Percentiles rank a stretch among this genome's conserved stretches.
Evolutionary conservation across 305 asterid genomes (phyloP).

Genomic region (Withania somnifera): DNA sequence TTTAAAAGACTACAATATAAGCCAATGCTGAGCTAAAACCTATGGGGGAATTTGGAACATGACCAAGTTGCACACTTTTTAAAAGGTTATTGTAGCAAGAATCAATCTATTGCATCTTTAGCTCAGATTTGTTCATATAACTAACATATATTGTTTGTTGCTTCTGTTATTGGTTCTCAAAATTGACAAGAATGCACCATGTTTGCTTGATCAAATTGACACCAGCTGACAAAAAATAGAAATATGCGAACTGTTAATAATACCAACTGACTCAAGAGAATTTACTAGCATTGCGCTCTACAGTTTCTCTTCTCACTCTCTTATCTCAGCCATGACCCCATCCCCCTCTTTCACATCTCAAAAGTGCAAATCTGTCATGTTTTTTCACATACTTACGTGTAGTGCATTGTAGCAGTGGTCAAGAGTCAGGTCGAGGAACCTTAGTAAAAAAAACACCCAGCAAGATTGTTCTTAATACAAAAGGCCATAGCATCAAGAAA

Average conservation of each 20-base stretch:
- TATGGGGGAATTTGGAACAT: background rate
- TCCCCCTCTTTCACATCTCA: background rate
- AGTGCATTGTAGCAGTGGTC: background rate
- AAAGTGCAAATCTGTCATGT: background rate
- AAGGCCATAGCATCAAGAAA: background rate
- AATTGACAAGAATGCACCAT: background rate
- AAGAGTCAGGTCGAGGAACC: background rate
- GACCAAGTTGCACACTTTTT: background rate
- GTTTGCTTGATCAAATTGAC: background rate
- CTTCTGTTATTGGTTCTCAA: background rate
- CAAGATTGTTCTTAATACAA: background rate
- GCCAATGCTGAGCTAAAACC: background rate
- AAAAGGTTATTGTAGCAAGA: background rate
- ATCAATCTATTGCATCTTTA: background rate
- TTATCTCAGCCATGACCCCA: background rate
- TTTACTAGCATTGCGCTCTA: background rate
- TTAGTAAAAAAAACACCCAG: background rate
- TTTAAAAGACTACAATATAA: background rate
- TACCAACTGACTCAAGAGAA: background rate
- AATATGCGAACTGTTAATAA: background rate
- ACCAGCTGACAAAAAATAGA: background rate
- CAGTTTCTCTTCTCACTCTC: background rate
- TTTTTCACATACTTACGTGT: background rate
- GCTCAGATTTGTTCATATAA: background rate
- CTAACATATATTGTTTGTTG: background rate